Base-by-base conservation (phyloP, 2,329 filamentous ascomycete species). In the Venturia carpophila region DNA sequence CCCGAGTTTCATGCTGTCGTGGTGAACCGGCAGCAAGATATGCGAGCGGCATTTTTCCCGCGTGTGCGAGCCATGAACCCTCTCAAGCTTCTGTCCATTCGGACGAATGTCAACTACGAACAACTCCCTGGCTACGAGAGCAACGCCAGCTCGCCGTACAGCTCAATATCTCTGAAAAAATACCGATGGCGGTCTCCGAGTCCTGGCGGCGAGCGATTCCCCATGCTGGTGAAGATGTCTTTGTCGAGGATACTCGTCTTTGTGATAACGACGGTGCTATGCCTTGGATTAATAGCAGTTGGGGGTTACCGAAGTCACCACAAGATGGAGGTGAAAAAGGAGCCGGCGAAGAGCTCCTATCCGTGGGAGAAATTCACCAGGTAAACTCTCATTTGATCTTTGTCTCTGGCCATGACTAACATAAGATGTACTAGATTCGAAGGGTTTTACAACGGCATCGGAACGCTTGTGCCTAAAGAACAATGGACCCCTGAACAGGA, bases 381-480 rank as follows among this genome's bases (percentile, higher is more conserved):
- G 76, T 78, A 72, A 71, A 73, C 69, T 67, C 24, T 7, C 62
- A 2, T 43, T 24, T 9, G 19, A 7, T 34, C 43, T n/a, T 41
- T 43, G 21, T 5, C 34, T 13, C 3, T 37, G 55, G 1, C 5
- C 13, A 19, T 30, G 4, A 11, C 60, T 66, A 58, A 63, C 19
- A 39, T 17, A 4, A 7, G 1, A 34, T 5, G 61, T 19, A 6
- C n/a, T 68, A 78, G 77, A 58, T 68, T 81, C 61, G 75, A 76
- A 66, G 79, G 77, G 52, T 80, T 77, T 70, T 82, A 78, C 72
- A 80, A 79, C 63, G 79, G 79, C 63, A 73, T 81, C 45, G 74
- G 77, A 63, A 79, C 75, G 27, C 71, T 82, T 17, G 79, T 81
- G 27, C 74, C 77, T 2, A 73, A 70, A 61, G 70, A 71, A 37